Evolutionary conservation across 2,329 filamentous ascomycete genomes (phyloP).

Genomic region (Hypoxylon sp.): DNA sequence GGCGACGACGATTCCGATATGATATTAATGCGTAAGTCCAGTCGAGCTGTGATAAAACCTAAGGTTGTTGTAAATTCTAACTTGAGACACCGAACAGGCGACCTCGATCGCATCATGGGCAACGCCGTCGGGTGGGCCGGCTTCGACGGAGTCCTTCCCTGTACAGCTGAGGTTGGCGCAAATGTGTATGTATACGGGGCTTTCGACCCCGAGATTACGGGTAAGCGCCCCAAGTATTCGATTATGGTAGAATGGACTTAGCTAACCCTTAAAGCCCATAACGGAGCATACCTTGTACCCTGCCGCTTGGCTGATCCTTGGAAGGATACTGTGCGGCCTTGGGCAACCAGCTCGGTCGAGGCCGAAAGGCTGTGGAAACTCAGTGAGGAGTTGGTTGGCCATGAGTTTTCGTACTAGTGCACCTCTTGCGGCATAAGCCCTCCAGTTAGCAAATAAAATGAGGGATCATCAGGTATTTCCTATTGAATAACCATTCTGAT

Average conservation of each 20-base stretch:
- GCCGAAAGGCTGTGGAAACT: constrained; percentile 56
- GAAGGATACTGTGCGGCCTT: constrained; percentile 49
- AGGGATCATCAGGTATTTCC: not conserved
- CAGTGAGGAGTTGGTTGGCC: constrained; percentile 54
- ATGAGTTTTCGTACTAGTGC: constrained; percentile 47
- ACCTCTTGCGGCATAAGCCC: not conserved
- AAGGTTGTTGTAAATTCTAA: not conserved
- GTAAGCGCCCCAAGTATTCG: constrained; percentile 9
- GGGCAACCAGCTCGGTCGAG: constrained; percentile 49
- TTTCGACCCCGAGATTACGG: constrained; percentile 48
- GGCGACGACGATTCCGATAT: constrained; percentile 19
- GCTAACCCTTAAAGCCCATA: constrained; percentile 36
- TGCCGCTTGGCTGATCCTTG: constrained; percentile 50
- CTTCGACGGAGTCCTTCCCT: constrained; percentile 25
- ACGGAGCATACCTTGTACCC: constrained; percentile 52
- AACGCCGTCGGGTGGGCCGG: constrained; percentile 45
- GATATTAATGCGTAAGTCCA: constrained; percentile 18
- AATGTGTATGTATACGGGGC: constrained; percentile 55
- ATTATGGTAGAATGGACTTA: not conserved
- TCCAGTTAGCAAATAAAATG: not conserved
- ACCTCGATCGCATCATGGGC: constrained; percentile 19
- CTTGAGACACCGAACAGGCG: not conserved
- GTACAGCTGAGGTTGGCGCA: constrained; percentile 52
- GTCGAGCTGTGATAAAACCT: not conserved
- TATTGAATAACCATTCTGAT: not conserved